These are phyloP conservation scores for Penstemon newberryi DNA, from an alignment of 257 asterid species.

Conservation along the genomic window DNA sequence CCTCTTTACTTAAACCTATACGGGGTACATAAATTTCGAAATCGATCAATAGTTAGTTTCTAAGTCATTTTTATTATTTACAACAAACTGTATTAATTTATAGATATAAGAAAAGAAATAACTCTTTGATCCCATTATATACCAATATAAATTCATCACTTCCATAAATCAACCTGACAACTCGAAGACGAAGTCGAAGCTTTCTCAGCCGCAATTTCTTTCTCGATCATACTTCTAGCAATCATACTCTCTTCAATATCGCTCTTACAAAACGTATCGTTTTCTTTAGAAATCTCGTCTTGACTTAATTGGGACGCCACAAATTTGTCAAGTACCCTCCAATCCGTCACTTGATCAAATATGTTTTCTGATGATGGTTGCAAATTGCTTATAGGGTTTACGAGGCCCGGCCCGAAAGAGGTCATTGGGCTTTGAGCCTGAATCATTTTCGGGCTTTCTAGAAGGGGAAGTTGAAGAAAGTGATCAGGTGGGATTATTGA, in stretches of 20 bases:
- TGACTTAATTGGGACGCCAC: conserved; percentile 92
- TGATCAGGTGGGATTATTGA: conserved; percentile 32
- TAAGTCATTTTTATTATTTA: conserved; percentile 25
- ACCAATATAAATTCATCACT: conserved; percentile 40
- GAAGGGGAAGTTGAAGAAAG: conserved; percentile 64
- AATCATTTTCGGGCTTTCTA: conserved; percentile 52
- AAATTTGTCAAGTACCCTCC: conserved; percentile 84
- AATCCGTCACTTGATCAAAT: conserved; percentile 56
- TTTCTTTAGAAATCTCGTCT: conserved; percentile 47
- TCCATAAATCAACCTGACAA: conserved; percentile 43
- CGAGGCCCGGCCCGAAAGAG: conserved; percentile 24
- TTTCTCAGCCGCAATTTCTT: conserved; percentile 41
- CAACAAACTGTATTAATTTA: conserved; percentile 19
- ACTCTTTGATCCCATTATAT: neutral
- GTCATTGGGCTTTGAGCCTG: conserved; percentile 36
- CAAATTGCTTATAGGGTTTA: conserved; percentile 14
- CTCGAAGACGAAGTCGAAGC: conserved; percentile 44
- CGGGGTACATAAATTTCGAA: neutral
- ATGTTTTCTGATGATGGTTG: conserved; percentile 32
- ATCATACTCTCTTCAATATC: neutral
- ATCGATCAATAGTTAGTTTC: neutral
- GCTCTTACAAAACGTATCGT: conserved; percentile 28
- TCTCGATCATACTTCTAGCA: conserved; percentile 30
- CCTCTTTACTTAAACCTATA: neutral
- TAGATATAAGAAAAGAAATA: neutral